Evolutionary conservation across 2,329 filamentous ascomycete genomes (phyloP).

Genomic region (Cryphonectria parasitica): DNA sequence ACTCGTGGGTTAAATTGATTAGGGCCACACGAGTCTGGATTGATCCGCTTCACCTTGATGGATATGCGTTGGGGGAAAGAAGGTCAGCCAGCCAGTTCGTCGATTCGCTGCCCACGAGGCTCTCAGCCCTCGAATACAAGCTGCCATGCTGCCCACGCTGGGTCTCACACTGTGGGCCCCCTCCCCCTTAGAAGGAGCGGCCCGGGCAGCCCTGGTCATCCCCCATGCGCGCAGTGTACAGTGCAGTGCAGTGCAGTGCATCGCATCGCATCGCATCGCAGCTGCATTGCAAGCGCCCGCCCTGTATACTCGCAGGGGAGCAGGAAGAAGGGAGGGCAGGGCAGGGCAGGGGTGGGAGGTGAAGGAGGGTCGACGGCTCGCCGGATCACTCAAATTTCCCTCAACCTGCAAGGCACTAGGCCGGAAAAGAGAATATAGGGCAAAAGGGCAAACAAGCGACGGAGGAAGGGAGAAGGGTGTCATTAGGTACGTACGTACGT

Average conservation of each 20-base stretch:
- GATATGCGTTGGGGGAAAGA: background rate
- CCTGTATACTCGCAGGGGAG: background rate
- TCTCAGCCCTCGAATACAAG: background rate
- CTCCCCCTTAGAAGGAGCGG: background rate
- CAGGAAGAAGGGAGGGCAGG: background rate
- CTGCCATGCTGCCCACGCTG: background rate
- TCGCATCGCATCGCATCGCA: background rate
- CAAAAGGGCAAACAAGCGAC: too few relatives aligned
- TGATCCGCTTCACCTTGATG: background rate
- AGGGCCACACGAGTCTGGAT: background rate
- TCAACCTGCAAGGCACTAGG: background rate
- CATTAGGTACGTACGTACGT: too few relatives aligned
- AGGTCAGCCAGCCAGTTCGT: background rate
- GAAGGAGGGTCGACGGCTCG: background rate
- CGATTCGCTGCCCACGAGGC: background rate
- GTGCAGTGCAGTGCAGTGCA: background rate
- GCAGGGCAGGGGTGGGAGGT: too few relatives aligned
- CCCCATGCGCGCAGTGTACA: background rate
- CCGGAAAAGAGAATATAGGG: too few relatives aligned
- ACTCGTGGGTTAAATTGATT: background rate
- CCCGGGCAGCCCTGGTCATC: background rate
- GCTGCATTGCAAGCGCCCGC: background rate
- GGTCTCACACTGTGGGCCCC: background rate
- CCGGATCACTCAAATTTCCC: background rate
- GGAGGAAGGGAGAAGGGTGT: too few relatives aligned